A percentile compares a stretch with the other conserved stretches of the same genome.
These are phyloP conservation scores for Epicoccum sorghinum DNA, from an alignment of 2,329 filamentous ascomycete species.

Conservation along the genomic window DNA sequence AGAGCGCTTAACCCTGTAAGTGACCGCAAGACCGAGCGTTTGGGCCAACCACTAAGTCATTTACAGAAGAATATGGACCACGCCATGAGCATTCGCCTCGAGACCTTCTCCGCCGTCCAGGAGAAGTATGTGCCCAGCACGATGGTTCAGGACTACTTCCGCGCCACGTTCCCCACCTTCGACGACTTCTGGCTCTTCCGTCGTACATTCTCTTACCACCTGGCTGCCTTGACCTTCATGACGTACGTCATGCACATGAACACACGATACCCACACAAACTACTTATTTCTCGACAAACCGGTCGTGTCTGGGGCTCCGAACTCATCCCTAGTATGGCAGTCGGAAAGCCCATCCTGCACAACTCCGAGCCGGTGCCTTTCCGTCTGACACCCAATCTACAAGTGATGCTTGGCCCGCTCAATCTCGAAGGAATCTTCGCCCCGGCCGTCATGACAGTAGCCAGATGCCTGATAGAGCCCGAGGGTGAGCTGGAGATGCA, in stretches of 20 bases:
- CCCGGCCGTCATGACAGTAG: conserved; percentile 95
- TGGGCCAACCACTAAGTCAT: conserved; percentile 16
- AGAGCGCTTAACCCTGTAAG: conserved; percentile 63
- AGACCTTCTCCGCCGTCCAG: conserved; percentile 94
- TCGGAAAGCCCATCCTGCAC: conserved; percentile 84
- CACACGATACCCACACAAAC: conserved; percentile 92
- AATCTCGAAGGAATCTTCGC: conserved; percentile 96
- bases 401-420: conserved; percentile 93
- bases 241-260: conserved; percentile 98
- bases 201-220: conserved; percentile 93
- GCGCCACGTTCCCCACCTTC: conserved; percentile 83
- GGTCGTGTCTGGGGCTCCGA: conserved; percentile 98
- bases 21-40: conserved; percentile 18
- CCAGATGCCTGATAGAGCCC: conserved; percentile 88
- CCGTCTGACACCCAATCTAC: conserved; percentile 93
- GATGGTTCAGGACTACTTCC: conserved; percentile 87
- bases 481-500: conserved; percentile 86
- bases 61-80: conserved; percentile 71
- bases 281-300: conserved; percentile 83
- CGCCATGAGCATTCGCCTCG: conserved; percentile 73
- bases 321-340: conserved; percentile 86
- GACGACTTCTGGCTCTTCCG: conserved; percentile 99
- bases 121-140: conserved; percentile 88
- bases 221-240: conserved; percentile 95
- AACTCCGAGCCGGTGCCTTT: conserved; percentile 97